phyloP scores from a whole-genome alignment of 148 eudicot genomes.

The Pharnaceum exiguum region DNA sequence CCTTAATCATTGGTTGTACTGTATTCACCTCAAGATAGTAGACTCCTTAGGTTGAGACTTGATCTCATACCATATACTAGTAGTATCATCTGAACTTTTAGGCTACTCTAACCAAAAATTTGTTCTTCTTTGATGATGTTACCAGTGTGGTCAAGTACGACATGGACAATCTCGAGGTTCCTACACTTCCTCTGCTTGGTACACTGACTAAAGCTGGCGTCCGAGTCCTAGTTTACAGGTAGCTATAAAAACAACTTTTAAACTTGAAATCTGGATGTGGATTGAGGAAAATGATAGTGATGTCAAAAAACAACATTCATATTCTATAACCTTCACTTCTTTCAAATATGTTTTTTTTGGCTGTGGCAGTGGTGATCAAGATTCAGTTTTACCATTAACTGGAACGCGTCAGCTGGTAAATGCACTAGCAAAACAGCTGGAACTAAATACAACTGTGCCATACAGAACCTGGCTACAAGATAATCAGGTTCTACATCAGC shows the following conservation, averaged over 20 bases:
- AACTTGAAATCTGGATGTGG: too few relatives aligned
- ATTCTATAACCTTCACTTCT: background rate
- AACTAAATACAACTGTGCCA: conserved; percentile 43
- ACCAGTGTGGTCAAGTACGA: conserved; percentile 36
- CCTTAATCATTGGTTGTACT: too few relatives aligned
- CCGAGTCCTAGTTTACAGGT: conserved; percentile 62
- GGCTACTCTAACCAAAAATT: too few relatives aligned
- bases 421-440: conserved; percentile 42
- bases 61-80: too few relatives aligned
- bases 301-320: too few relatives aligned
- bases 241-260: background rate
- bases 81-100: too few relatives aligned
- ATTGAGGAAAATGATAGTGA: too few relatives aligned
- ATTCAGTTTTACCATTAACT: conserved; percentile 53
- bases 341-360: background rate
- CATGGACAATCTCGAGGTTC: conserved; percentile 37
- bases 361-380: conserved; percentile 51
- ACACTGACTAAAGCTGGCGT: conserved; percentile 42
- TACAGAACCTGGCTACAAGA: conserved; percentile 60
- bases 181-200: conserved; percentile 37
- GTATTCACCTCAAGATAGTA: too few relatives aligned
- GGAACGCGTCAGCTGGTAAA: conserved; percentile 47
- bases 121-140: background rate
- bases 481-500: conserved; percentile 36
- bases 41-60: too few relatives aligned